Percentiles rank a stretch among this genome's conserved stretches.
Conservation (phyloP, 1,284 basidiomycete species). For the Irpex lacteus region DNA sequence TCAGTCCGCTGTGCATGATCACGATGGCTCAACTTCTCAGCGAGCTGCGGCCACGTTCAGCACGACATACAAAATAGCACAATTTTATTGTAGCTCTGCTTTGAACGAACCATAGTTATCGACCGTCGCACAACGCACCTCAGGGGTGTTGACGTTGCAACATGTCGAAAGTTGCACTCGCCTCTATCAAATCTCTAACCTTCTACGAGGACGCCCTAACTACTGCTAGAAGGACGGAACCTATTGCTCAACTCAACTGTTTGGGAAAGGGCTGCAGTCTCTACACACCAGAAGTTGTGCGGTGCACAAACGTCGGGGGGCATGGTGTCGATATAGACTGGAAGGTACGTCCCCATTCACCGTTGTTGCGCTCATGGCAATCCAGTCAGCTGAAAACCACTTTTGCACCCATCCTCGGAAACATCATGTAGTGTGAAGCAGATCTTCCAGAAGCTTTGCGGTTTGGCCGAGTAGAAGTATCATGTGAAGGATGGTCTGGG, state of each 20-base stretch:
- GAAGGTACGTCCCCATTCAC: conserved; percentile 50
- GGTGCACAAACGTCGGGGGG: conserved; percentile 80
- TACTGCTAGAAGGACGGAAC: conserved; percentile 56
- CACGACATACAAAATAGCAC: too few relatives aligned
- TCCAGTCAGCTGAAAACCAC: too few relatives aligned
- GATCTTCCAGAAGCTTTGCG: conserved; percentile 80
- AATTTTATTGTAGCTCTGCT: too few relatives aligned
- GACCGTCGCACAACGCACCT: too few relatives aligned
- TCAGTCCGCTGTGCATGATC: too few relatives aligned
- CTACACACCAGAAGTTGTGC: conserved; percentile 83
- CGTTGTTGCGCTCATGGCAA: too few relatives aligned
- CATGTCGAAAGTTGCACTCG: conserved; percentile 70
- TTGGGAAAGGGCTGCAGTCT: conserved; percentile 73
- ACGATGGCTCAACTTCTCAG: too few relatives aligned
- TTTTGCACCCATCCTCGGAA: neutral
- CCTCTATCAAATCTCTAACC: conserved; percentile 71
- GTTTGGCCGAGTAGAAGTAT: conserved; percentile 81
- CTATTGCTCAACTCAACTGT: conserved; percentile 80
- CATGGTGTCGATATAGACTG: conserved; percentile 77
- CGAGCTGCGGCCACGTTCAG: too few relatives aligned
- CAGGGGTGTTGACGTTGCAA: neutral
- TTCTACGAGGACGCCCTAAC: conserved; percentile 77
- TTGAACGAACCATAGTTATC: too few relatives aligned
- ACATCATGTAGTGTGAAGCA: conserved; percentile 78
- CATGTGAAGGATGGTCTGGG: conserved; percentile 85